These are phyloP conservation scores for Pneumocystis sp. DNA, from an alignment of 1,139 yeast genomes.

Conservation along the genomic window DNA sequence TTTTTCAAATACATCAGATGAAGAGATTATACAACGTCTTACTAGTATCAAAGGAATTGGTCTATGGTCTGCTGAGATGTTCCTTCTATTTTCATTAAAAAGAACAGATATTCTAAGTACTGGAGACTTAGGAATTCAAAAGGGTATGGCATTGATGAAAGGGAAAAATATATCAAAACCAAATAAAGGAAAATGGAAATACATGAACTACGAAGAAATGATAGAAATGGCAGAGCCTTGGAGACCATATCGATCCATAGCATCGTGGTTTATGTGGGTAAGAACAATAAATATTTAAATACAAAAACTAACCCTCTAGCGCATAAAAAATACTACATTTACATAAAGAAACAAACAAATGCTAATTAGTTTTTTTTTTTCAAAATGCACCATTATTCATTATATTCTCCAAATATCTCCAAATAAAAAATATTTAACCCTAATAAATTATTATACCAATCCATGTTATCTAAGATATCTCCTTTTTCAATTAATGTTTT, in stretches of 20 bases:
- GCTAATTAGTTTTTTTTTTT: neutral
- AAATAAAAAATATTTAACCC: neutral
- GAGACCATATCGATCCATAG: conserved; percentile 51
- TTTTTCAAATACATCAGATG: conserved; percentile 25
- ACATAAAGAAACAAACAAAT: neutral
- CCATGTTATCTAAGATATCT: neutral
- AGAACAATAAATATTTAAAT: neutral
- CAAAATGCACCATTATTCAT: neutral
- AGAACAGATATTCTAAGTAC: conserved; percentile 58
- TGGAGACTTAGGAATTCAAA: conserved; percentile 71
- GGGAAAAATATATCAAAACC: conserved; percentile 19
- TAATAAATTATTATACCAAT: neutral
- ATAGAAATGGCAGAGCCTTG: conserved; percentile 41
- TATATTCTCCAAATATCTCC: neutral
- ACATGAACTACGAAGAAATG: conserved; percentile 24
- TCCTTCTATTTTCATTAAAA: conserved; percentile 51
- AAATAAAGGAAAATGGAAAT: conserved; percentile 24
- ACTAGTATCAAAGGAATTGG: conserved; percentile 68
- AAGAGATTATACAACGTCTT: conserved; percentile 42
- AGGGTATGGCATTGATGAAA: conserved; percentile 52
- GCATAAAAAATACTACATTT: neutral
- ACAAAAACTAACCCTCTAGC: neutral
- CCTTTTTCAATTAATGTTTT: neutral
- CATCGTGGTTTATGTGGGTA: conserved; percentile 60
- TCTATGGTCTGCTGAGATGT: conserved; percentile 86